Base-by-base conservation (phyloP, 2,329 filamentous ascomycete genomes). In the Aschersonia sp. region DNA sequence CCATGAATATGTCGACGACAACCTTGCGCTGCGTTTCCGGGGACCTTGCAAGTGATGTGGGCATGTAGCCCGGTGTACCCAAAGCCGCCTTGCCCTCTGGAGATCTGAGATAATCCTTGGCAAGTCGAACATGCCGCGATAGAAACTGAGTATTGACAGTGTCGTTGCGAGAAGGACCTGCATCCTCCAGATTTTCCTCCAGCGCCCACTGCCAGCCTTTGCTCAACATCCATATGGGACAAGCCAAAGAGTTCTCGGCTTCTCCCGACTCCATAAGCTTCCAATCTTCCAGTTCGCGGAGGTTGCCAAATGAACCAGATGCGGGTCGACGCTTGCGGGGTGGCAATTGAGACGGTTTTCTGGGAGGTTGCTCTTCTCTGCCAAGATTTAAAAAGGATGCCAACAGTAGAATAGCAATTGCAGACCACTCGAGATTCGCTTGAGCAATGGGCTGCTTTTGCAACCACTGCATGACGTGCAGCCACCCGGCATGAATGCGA, bases 401-500 rank as follows among this genome's bases (percentile, higher is more conserved):
- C 43, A 87, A 72, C 4, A 89, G 62, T 8, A 83, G 68, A 8
- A 85, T 70, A 4, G 79, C 70, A 44, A 84, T 60, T 2, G 80
- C 76, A 4, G 81, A 83, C 84, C 84, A 89, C 60, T 89, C 85
- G 1, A 67, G 49, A 51, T 83, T 72, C 4, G 64, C 62, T 11
- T 70, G 59, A 6, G 67, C 58, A 4, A 71, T 63, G 4, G 71
- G 67, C 48, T 72, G 71, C 9, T 63, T 57, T 32, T 67, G 66
- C 41, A 86, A 67, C 85, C 85, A 90, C 51, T 79, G 76, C 63
- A 84, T 75, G 22, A 78, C 72, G 58, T 86, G 81, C 75, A 84
- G 85, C 83, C 85, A 89, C 2, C 75, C 78, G 8, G 80, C 72
- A 49, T 85, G 65, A 8, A 87, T 64, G 30, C 69, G 84, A 66